Evolutionary conservation across 495 filamentous ascomycete species (phyloP).

Genomic region (Stereocaulon alpinum): DNA sequence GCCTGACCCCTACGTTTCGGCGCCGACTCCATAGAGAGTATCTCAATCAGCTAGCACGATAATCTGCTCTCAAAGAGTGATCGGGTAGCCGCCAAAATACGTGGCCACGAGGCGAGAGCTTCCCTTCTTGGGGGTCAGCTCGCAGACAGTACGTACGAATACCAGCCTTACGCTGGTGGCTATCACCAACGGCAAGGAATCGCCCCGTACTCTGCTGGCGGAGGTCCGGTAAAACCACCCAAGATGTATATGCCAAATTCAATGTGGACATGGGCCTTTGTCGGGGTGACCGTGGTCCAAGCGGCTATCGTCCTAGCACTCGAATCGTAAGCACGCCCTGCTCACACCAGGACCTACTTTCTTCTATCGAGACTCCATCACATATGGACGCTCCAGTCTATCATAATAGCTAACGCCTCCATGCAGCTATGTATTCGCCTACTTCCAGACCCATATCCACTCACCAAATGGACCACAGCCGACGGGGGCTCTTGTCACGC

Average conservation of each 20-base stretch:
- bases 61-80: neutral
- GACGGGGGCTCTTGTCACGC: slow-evolving; percentile 46
- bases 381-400: neutral
- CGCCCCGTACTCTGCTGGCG: slow-evolving; percentile 24
- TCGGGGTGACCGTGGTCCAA: slow-evolving; percentile 63
- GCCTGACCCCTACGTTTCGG: neutral
- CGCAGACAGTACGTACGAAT: slow-evolving; percentile 38
- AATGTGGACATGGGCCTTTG: slow-evolving; percentile 81
- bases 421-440: slow-evolving; percentile 38
- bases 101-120: slow-evolving; percentile 48
- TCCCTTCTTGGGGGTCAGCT: slow-evolving; percentile 54
- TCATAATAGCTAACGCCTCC: slow-evolving; percentile 10
- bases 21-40: neutral
- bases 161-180: slow-evolving; percentile 35
- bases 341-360: neutral
- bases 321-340: slow-evolving; percentile 59
- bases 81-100: slow-evolving; percentile 41
- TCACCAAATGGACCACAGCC: slow-evolving; percentile 48
- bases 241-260: slow-evolving; percentile 66
- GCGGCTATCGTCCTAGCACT: slow-evolving; percentile 67
- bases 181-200: slow-evolving; percentile 50
- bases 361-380: neutral
- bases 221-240: slow-evolving; percentile 21
- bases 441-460: slow-evolving; percentile 56
- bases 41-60: neutral